Percentiles rank a stretch among this genome's conserved stretches.
These are phyloP conservation scores for Crucihimalaya himalaica DNA, from an alignment of 345 rosid genomes.

Conservation along the genomic window DNA sequence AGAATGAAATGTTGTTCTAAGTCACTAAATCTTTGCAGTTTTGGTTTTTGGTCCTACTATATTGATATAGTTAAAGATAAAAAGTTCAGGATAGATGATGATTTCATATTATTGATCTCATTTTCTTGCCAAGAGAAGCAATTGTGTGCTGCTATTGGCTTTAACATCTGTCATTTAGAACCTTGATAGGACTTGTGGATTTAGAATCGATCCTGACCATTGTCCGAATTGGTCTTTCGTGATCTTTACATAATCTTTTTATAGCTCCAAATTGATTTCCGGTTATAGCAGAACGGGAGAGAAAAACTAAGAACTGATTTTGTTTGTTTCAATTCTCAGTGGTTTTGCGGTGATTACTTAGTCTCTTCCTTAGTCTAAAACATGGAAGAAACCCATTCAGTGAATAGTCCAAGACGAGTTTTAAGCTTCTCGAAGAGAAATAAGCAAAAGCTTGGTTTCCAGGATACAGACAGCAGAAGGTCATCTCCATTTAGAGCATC, in stretches of 20 bases:
- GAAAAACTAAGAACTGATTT: background rate
- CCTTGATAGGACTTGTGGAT: no score
- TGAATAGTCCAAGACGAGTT: slow-evolving; percentile 75
- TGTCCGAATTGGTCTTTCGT: background rate
- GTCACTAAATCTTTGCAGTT: no score
- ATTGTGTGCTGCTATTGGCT: no score
- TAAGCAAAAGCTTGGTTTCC: slow-evolving; percentile 47
- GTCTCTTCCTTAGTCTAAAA: background rate
- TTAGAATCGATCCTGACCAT: no score
- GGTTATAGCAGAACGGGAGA: background rate
- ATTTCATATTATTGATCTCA: no score
- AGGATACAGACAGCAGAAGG: slow-evolving; percentile 46
- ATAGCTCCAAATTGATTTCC: background rate
- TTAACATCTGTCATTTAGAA: no score
- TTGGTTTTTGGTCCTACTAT: no score
- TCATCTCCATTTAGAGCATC: slow-evolving; percentile 54
- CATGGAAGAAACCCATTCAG: slow-evolving; percentile 72
- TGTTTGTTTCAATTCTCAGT: background rate
- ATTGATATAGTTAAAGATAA: no score
- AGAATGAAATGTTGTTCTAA: no score
- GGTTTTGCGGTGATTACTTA: background rate
- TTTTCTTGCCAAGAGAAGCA: no score
- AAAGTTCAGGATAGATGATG: no score
- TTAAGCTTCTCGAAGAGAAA: slow-evolving; percentile 66
- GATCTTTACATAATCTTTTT: background rate